Percentiles rank a stretch among this genome's conserved stretches.
These are phyloP conservation scores for Hippophae rhamnoides DNA, from an alignment of 306 rosid genomes.

Conservation along the genomic window DNA sequence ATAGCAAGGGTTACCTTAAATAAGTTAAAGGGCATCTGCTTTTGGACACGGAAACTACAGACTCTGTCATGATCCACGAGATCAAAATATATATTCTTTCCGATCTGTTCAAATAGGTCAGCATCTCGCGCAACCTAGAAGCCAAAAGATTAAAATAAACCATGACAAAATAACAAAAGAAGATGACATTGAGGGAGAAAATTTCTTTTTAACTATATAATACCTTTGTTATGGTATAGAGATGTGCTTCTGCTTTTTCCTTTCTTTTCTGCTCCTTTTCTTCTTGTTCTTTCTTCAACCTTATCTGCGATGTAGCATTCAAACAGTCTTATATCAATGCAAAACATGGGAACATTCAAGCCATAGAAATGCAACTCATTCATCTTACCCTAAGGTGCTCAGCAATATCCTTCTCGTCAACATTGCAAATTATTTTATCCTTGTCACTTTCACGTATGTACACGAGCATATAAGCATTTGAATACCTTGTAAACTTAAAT, in stretches of 20 bases:
- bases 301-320: slow-evolving; percentile 38
- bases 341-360: not conserved
- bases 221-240: slow-evolving; percentile 66
- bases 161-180: not conserved
- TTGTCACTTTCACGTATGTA: slow-evolving; percentile 95
- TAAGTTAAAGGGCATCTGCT: slow-evolving; percentile 57
- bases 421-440: slow-evolving; percentile 93
- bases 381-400: slow-evolving; percentile 89
- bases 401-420: slow-evolving; percentile 96
- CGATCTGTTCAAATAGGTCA: slow-evolving; percentile 68
- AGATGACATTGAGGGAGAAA: not conserved
- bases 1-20: slow-evolving; percentile 53
- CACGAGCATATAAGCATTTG: slow-evolving; percentile 98
- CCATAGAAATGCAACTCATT: not conserved
- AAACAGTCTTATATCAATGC: not conserved
- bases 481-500: slow-evolving; percentile 88
- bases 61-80: slow-evolving; percentile 97
- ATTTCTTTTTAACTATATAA: not conserved
- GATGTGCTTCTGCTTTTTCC: too few species aligned
- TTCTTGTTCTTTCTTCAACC: slow-evolving; percentile 12
- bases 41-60: slow-evolving; percentile 80
- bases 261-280: too few species aligned
- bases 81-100: slow-evolving; percentile 79
- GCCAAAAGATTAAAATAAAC: not conserved
- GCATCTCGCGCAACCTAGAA: slow-evolving; percentile 77